Conservation (phyloP, 73 alveolate genomes). For the Durusdinium trenchii region DNA sequence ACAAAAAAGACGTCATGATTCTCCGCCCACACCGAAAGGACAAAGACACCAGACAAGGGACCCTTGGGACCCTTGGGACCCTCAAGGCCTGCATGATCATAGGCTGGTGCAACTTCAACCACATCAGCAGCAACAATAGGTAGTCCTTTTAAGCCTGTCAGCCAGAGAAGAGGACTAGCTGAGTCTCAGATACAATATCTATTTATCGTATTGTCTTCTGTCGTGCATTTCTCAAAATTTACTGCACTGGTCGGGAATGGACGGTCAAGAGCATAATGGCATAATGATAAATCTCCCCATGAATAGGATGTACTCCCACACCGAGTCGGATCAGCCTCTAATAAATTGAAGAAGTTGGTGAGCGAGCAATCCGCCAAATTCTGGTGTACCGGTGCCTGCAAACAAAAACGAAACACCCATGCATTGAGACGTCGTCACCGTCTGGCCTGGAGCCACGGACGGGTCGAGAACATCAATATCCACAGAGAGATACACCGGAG, state of each 20-base stretch:
- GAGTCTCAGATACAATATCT: background rate
- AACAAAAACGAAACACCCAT: background rate
- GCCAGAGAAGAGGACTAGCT: no score
- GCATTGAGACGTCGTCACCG: background rate
- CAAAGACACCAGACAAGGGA: background rate
- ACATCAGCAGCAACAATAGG: constrained; percentile 67
- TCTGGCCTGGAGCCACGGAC: constrained; percentile 71
- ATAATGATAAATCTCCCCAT: background rate
- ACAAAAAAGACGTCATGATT: background rate
- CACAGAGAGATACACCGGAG: constrained; percentile 81
- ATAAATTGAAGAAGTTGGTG: constrained; percentile 80
- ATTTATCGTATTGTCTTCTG: background rate
- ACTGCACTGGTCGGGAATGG: background rate
- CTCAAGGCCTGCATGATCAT: constrained; percentile 56
- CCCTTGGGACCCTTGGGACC: no score
- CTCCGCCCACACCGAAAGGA: background rate
- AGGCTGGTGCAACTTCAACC: constrained; percentile 79
- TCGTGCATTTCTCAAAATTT: background rate
- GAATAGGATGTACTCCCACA: background rate
- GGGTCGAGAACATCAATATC: constrained; percentile 87
- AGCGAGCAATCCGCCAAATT: constrained; percentile 74
- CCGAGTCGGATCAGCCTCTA: constrained; percentile 29
- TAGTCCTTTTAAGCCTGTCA: constrained; percentile 16
- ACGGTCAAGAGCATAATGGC: background rate
- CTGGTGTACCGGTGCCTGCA: constrained; percentile 55